Evolutionary conservation across 352 stramenopile species (phyloP), one percentile per base, ranked within the genome.

Genomic region (Thraustochytrium sp.): DNA sequence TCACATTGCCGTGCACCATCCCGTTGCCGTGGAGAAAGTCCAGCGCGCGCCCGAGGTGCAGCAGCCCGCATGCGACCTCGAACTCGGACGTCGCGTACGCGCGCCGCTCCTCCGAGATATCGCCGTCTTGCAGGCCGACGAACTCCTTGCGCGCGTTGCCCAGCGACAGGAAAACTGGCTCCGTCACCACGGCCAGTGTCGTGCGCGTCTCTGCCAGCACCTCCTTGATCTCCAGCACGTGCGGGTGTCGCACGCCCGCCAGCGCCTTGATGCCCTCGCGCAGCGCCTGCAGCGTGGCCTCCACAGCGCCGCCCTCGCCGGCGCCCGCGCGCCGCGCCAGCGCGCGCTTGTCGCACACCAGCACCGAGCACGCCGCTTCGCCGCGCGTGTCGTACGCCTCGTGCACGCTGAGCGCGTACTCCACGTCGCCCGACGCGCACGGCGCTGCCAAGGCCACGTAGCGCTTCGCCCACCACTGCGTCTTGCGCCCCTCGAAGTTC

Each of bases 111-210:
- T 46, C 68, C 8, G 68, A 31, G 42, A 80, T 80, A 31, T 80
- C 68, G 23, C 26, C 51, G 31, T 80, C 26, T 8, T 80, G 44
- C 23, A 80, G 51, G 34, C 68, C 68, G 8, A 80, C 68, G 26
- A 80, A 80, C 44, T 80, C 68, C 68, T 80, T 72, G 31, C 40
- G 26, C 34, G 68, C 68, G 26, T 80, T 80, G 34, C 44, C 68
- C 8, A 80, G 48, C n/a, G 68, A 80, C 68, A 80, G 4, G 26
- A 80, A 61, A 1, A 80, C 34, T 9, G 48, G 68, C 51, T 80
- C 68, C 4, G 68, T 53, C 31, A 80, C 46, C 23, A 80, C 76
- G 9, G 53, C 68, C 26, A 80, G 51, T 26, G 68, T 18, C 18
- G 48, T 26, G 29, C 68, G 48, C 26, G 68, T 55, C 68, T 80